Percentiles rank a stretch among this genome's conserved stretches.
Conservation (phyloP, 345 rosid genomes). For the Toxicodendron radicans region DNA sequence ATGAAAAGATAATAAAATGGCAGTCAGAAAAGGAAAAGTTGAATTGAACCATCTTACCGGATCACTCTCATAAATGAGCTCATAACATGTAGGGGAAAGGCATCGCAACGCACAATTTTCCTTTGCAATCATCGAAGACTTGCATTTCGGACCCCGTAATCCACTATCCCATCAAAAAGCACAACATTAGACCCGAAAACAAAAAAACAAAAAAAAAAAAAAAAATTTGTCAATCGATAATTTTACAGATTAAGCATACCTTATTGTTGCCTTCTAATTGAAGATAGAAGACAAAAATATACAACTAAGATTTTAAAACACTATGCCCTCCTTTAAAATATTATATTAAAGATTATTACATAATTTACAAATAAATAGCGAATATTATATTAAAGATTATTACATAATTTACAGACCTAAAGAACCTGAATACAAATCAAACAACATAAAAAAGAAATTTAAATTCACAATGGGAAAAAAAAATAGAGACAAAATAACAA, state of each 20-base stretch:
- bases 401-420: neutral
- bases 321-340: neutral
- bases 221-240: no score
- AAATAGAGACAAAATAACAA: neutral
- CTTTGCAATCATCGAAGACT: conserved; percentile 55
- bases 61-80: conserved; percentile 72
- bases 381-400: no score
- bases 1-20: neutral
- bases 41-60: conserved; percentile 47
- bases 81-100: conserved; percentile 70
- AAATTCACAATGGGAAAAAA: neutral
- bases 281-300: neutral
- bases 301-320: neutral
- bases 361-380: neutral
- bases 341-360: no score
- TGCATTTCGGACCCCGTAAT: conserved; percentile 78
- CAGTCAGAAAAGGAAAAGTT: neutral
- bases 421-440: neutral
- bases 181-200: conserved; percentile 17
- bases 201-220: neutral
- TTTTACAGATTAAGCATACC: neutral
- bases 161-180: conserved; percentile 51
- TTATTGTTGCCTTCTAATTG: neutral
- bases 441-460: neutral
- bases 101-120: conserved; percentile 84